A percentile compares a stretch with the other conserved stretches of the same genome.
Conservation (phyloP, 2,329 filamentous ascomycete species). For the Clarireedia homoeocarpa region DNA sequence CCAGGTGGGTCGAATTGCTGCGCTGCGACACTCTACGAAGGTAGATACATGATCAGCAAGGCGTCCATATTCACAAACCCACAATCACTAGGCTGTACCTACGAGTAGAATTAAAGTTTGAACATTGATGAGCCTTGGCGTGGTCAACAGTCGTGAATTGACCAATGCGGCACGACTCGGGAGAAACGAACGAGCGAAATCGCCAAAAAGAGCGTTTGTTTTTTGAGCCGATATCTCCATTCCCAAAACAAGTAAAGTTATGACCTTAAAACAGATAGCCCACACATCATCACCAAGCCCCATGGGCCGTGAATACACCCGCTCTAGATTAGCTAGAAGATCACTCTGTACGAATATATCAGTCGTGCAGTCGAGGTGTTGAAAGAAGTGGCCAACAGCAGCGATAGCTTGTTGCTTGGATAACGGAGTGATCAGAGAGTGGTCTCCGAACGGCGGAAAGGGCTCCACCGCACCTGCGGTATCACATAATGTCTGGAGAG, state of each 20-base stretch:
- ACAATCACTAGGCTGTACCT: not conserved
- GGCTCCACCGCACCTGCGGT: not conserved
- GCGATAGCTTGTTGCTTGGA: conserved; percentile 3
- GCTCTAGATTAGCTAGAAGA: conserved; percentile 3
- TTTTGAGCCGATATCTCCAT: conserved; percentile 8
- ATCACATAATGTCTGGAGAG: conserved; percentile 4
- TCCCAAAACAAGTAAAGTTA: conserved; percentile 5
- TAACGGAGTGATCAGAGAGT: not conserved
- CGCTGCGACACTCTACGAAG: conserved; percentile 3
- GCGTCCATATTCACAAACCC: not conserved
- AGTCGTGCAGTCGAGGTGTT: conserved; percentile 5
- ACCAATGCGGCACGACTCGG: conserved; percentile 9
- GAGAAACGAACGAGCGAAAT: conserved; percentile 7
- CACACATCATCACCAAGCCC: conserved; percentile 3
- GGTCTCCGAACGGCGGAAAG: conserved; percentile 3
- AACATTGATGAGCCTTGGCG: conserved; percentile 7
- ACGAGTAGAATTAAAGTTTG: conserved; percentile 9
- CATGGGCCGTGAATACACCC: conserved; percentile 1
- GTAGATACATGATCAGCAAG: not conserved
- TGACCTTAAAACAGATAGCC: conserved; percentile 5
- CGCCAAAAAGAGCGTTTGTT: conserved; percentile 1
- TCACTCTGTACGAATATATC: conserved; percentile 6
- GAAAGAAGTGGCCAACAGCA: conserved; percentile 3
- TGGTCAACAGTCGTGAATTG: conserved; percentile 7
- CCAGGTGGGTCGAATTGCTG: conserved; percentile 8